Percentiles rank a stretch among this genome's conserved stretches.
Conservation (phyloP, 257 asterid genomes). For the Vinca minor region DNA sequence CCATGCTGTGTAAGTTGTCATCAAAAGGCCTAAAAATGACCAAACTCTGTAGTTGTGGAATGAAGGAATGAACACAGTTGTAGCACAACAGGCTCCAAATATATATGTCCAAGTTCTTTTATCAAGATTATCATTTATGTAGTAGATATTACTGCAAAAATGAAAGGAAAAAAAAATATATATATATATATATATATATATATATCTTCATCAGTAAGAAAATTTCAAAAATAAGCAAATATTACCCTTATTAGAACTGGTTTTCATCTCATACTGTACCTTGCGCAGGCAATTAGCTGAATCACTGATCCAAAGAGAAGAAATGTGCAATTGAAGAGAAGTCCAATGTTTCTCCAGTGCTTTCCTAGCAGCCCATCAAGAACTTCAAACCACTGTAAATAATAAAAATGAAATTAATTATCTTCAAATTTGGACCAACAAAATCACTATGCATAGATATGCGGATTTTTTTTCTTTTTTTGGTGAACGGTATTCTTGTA, state of each 20-base stretch:
- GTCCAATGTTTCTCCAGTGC: conserved; percentile 85
- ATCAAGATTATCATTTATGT: conserved; percentile 77
- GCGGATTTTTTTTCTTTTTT: too few relatives aligned
- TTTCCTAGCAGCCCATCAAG: conserved; percentile 86
- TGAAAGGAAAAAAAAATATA: too few relatives aligned
- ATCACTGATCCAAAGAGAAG: conserved; percentile 91
- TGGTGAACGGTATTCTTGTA: too few relatives aligned
- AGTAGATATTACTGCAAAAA: conserved; percentile 72
- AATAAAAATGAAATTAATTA: too few relatives aligned
- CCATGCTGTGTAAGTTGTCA: conserved; percentile 84
- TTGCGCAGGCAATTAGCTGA: conserved; percentile 95
- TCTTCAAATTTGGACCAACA: background rate
- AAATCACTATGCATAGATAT: too few relatives aligned
- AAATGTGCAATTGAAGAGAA: conserved; percentile 84
- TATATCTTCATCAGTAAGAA: too few relatives aligned
- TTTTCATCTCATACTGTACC: too few relatives aligned
- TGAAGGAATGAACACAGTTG: conserved; percentile 77
- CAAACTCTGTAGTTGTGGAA: conserved; percentile 84
- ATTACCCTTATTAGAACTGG: too few relatives aligned
- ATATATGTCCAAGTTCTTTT: conserved; percentile 92
- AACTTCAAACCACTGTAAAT: conserved; percentile 84
- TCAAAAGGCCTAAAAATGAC: conserved; percentile 71
- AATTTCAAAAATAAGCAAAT: too few relatives aligned
- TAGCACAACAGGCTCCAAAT: conserved; percentile 84
- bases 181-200: too few relatives aligned